Base-by-base conservation (phyloP, 2,329 filamentous ascomycete species). In the Raffaelea albimanens region DNA sequence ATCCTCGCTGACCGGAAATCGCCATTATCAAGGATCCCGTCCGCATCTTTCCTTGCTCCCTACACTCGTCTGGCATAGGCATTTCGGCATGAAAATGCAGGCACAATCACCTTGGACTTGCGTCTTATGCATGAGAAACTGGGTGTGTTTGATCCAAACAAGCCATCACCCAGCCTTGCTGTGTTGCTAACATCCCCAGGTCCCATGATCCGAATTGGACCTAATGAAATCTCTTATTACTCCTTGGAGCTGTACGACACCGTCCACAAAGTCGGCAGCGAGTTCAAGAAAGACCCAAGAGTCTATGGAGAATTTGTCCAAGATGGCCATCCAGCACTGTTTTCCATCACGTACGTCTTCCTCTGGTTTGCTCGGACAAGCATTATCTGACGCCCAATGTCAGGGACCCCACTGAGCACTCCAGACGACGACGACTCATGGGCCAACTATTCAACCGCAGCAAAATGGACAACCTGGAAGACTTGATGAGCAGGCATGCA, bases 251-350 rank as follows among this genome's bases (percentile, higher is more conserved):
- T 42, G n/a, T 52, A 52, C 43, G 44, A 50, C 18, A 22, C 33
- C 20, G 29, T 52, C 11, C 43, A 50, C 36, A 45, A 41, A 21
- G 47, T 44, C 3, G 47, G 47, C 38, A 43, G 45, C 42, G 21
- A 31, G 20, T 52, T 52, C 16, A 23, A 36, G 5, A 52, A 52
- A 31, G 50, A 52, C 10, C 47, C 47, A 7, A 42, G 50, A 4
- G 45, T 47, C 8, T 52, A 52, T 33, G 50, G 50, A n/a, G 47
- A 45, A 5, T 52, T 52, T 41, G 50, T 52, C 9, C 47, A 52
- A 29, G 47, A 41, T 21, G 47, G 49, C 5, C 47, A 47, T 10
- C 43, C 47, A 7, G 45, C 47, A 4, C 22, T 47, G 9, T 52
- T 52, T 16, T 45, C 45, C 21, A 50, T 51, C 13, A 51, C 49